These are phyloP conservation scores for Ceratobasidium theobromae DNA, from an alignment of 1,284 basidiomycete species.

Conservation along the genomic window DNA sequence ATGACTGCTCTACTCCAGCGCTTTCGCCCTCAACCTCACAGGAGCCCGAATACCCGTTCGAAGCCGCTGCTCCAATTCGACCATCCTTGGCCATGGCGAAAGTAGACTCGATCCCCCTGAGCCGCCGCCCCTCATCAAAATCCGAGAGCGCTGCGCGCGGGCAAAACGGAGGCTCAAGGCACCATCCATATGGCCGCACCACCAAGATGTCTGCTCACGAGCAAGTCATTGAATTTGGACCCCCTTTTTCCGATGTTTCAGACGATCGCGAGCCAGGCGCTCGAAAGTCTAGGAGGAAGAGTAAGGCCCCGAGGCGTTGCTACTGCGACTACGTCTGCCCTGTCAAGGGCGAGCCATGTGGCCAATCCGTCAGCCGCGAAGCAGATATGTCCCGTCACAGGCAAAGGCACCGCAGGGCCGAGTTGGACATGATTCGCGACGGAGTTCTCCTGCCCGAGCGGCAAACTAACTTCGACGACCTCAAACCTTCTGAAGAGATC, in stretches of 20 bases:
- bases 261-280: background rate
- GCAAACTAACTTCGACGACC: background rate
- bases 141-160: background rate
- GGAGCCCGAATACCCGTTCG: slow-evolving; percentile 1
- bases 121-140: background rate
- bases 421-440: background rate
- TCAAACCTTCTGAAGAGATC: background rate
- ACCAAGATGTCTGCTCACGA: slow-evolving; percentile 16
- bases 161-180: background rate
- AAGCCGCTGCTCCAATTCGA: background rate
- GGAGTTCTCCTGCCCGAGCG: background rate
- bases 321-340: slow-evolving; percentile 18
- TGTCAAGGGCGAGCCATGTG: background rate
- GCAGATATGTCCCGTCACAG: slow-evolving; percentile 12
- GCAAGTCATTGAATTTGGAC: slow-evolving; percentile 9
- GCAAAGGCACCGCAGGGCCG: background rate
- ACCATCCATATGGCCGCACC: slow-evolving; percentile 10
- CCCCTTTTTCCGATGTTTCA: background rate
- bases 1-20: background rate
- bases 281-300: background rate
- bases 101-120: background rate
- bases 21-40: background rate
- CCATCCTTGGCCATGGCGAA: background rate
- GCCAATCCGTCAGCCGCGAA: slow-evolving; percentile 3
- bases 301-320: background rate